Base-by-base conservation (phyloP, 164 flowering plant species). In the Annona squamosa region DNA sequence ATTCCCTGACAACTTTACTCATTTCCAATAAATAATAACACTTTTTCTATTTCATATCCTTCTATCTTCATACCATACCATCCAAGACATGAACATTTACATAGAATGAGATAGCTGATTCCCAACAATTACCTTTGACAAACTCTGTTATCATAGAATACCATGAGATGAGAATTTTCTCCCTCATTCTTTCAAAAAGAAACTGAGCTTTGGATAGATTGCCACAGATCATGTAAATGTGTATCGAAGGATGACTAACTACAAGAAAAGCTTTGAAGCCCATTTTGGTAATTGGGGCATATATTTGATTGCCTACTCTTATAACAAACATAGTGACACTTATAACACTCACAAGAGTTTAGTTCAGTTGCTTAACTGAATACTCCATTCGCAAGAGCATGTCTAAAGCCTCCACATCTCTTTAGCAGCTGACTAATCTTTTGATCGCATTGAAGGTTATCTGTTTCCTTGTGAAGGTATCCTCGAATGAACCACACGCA, bases 391-490 rank as follows among this genome's bases (percentile, higher is more conserved):
- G 75, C 63, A 26, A 77, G 64, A 87, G 87, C 84, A 88, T 76
- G 6, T 74, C 16, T 64, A 89, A 72, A 17, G 88, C 90, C 73
- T 89, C 90, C 48, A 80, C 77, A 46, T 81, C 74, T 78, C 82
- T 87, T 64, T 78, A 86, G 72, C 72, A 12, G 44, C 82, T 79
- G n/a, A 75, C 86, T 6, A 92, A 74, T 70, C 97, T 95, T 59
- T 81, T 89, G 87, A 92, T 85, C 17, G 87, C 90, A 82, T 89
- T 90, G 75, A 75, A 89, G 56, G 89, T 88, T 52, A 92, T 84
- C 69, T 81, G 81, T 76, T 90, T 87, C 68, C 48, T 72, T 4
- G 76, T 80, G 3, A 5, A 62, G 41, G 82, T 81, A 65, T 84
- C 88, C 57, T 83, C 83, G 80, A 92, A 90, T 6, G 85, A 84